A percentile compares a stretch with the other conserved stretches of the same genome.
These are phyloP conservation scores for Taphrina populina DNA, from an alignment of 1,139 yeast genomes.

Conservation along the genomic window DNA sequence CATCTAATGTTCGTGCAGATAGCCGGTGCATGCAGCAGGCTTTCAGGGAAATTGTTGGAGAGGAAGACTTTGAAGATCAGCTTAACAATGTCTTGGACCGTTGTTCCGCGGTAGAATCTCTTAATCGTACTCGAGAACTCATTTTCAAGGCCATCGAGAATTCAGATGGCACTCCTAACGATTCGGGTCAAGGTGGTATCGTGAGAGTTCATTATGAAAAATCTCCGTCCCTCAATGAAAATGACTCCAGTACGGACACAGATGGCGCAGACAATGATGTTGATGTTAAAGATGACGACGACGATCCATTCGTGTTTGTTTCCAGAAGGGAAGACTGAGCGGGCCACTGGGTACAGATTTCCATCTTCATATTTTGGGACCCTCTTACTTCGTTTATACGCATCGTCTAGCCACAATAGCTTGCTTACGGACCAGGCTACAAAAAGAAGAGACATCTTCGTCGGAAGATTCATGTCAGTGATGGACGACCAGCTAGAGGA, in stretches of 20 bases:
- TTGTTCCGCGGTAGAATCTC: slow-evolving; percentile 71
- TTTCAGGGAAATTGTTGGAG: slow-evolving; percentile 70
- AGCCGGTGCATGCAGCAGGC: slow-evolving; percentile 89
- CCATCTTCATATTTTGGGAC: no score
- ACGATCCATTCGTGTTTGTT: slow-evolving; percentile 6
- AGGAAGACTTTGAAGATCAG: slow-evolving; percentile 70
- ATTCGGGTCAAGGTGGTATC: slow-evolving; percentile 23
- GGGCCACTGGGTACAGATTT: not conserved
- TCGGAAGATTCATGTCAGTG: no score
- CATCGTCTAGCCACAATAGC: no score
- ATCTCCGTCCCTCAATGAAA: no score
- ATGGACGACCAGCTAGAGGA: no score
- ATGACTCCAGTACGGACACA: not conserved
- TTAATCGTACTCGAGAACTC: slow-evolving; percentile 79
- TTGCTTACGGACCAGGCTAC: no score
- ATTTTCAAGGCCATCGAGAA: slow-evolving; percentile 62
- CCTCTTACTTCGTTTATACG: no score
- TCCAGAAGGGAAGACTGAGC: slow-evolving; percentile 8
- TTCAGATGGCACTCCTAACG: slow-evolving; percentile 23
- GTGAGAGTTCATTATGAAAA: slow-evolving; percentile 28
- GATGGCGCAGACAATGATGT: not conserved
- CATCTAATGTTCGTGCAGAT: slow-evolving; percentile 72
- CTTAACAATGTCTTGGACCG: slow-evolving; percentile 68
- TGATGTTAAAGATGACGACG: slow-evolving; percentile 5
- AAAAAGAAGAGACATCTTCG: no score